Evolutionary conservation across 2,329 filamentous ascomycete species (phyloP), one percentile per base, ranked within the genome.

Genomic region (Pseudogymnoascus sp.): DNA sequence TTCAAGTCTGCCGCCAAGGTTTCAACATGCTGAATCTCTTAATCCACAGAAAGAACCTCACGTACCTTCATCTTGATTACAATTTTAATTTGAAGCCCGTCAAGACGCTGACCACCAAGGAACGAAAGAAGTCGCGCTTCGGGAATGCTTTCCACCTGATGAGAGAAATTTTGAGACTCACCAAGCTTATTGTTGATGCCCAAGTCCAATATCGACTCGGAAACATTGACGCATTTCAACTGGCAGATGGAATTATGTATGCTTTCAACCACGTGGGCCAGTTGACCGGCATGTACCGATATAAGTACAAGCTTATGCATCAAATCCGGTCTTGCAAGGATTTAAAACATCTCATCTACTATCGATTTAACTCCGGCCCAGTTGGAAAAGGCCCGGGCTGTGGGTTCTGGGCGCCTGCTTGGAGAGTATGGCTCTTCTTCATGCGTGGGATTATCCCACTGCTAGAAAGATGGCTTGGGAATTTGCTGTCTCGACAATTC

Each of bases 221-320:
- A 64, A 99, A 99, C 71, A 97, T 99, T 66, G 94, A 99, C 75
- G 94, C 95, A 38, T 99, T 99, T 80, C 94, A 99, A 75, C 86
- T 99, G 67, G 94, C 94, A 3, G 94, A 99, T 75, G 94, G 94
- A 75, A 99, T 99, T 63, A 81, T 97, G n/a, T 99, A 99, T 70
- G 95, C 94, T 16, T 99, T 99, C 80, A 99, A 99, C 77, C 94
- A 99, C 70, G 94, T 99, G 63, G 94, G 94, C 65, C 95, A 99
- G 76, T 81, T 99, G 65, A 99, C 94, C 14, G 94, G 94, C 74
- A 99, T 99, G 94, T 99, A 99, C 78, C 89, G 94, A 65, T 99
- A 99, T 83, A 99, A 99, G 81, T 99, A 99, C 81, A 99, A 99
- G 81, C 82, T 99, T 63, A 99, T 99, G 94, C 94, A 99, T 74